Evolutionary conservation across 2,329 filamentous ascomycete species (phyloP), one percentile per base, ranked within the genome.

Genomic region (Cordyceps pruinosa): DNA sequence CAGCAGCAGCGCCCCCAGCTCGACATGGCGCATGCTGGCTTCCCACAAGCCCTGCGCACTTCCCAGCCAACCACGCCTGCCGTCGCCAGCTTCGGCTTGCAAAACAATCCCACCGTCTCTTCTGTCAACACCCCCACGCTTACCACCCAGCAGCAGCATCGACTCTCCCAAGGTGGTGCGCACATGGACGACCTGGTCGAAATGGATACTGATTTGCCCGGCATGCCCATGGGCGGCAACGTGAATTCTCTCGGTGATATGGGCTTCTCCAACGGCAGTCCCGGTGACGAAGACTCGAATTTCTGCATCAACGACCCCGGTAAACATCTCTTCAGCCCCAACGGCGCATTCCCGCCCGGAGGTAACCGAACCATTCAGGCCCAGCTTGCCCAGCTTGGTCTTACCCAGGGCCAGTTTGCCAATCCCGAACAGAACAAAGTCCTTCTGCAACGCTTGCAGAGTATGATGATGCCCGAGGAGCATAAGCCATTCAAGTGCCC

Each of bases 401-500:
- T 94, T 48, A 88, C 88, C 61, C 83, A 86, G 61, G 85, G 84
- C 62, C 89, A 93, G 65, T 87, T 93, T 63, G 83, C 85, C 26
- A 89, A 92, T 64, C 89, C 86, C 63, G 88, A 93, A 63, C 81
- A 91, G 58, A 88, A 79, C 53, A 77, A 80, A 57, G 72, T 75
- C 21, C 69, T 83, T n/a, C 69, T 84, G 41, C 80, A 83, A 62
- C 77, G 81, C 50, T 75, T 83, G 56, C 79, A 80, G 32, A 79
- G 76, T n/a, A 76, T 87, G 69, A 79, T 85, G 72, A 80, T 85
- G 58, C 87, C 87, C 17, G 93, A 97, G 69, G 93, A 99, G 70
- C 90, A 95, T 66, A 99, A 97, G 74, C 94, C 94, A 0, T 99
- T 96, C 79, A 89, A 92, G 70, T 99, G 94, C 67, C 94, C 94